phyloP scores from a whole-genome alignment of 148 eudicot genomes.

The Vaccinium darrowii region DNA sequence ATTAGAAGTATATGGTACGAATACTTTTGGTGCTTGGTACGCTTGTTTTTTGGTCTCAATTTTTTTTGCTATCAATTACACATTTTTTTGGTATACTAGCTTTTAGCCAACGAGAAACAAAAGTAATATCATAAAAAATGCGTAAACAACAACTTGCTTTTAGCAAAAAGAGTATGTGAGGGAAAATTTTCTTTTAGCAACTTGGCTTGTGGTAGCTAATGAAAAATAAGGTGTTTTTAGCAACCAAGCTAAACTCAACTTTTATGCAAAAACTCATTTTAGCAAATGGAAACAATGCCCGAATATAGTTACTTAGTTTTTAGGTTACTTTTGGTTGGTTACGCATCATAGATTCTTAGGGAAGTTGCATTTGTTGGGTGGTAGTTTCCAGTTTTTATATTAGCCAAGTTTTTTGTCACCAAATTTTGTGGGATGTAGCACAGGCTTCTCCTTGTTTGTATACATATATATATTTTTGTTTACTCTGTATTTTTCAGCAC shows the following conservation, averaged over 20 bases:
- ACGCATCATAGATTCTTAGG: neutral
- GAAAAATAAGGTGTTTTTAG: too few species aligned
- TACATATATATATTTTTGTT: neutral
- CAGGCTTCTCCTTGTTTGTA: neutral
- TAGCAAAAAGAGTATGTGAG: too few species aligned
- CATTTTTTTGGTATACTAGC: neutral
- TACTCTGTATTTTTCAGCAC: neutral
- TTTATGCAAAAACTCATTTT: too few species aligned
- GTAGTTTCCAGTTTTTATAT: neutral
- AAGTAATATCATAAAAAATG: too few species aligned
- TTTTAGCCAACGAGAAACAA: too few species aligned
- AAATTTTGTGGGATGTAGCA: neutral
- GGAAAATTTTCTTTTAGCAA: too few species aligned
- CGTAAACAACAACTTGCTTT: too few species aligned
- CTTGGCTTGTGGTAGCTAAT: too few species aligned
- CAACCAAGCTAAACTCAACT: too few species aligned
- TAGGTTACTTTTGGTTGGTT: neutral
- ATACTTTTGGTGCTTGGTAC: neutral
- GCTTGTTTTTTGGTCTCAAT: neutral
- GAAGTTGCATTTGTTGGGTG: too few species aligned
- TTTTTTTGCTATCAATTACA: neutral
- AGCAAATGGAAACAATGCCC: too few species aligned
- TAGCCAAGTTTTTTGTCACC: neutral
- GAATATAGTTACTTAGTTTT: neutral
- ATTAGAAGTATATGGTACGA: neutral